These are phyloP conservation scores for Coemansia sp. DNA, from an alignment of 192 early-diverging fungal genomes.

Conservation along the genomic window DNA sequence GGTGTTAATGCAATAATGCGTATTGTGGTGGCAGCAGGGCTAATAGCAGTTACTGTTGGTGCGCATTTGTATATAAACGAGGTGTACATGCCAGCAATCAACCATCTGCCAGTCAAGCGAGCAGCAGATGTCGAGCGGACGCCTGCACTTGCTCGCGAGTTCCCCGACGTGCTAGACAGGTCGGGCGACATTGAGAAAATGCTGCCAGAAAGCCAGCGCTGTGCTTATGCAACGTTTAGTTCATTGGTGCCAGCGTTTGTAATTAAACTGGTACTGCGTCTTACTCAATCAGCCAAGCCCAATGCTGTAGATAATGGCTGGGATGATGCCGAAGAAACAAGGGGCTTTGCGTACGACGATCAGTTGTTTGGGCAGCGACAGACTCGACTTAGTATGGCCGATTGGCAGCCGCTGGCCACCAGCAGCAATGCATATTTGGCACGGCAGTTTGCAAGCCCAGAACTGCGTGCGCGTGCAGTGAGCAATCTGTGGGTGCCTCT, in stretches of 20 bases:
- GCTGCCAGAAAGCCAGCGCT: background rate
- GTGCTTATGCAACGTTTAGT: conserved; percentile 35
- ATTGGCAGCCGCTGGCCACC: background rate
- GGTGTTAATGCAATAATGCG: conserved; percentile 48
- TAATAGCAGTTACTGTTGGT: conserved; percentile 55
- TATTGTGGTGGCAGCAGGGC: conserved; percentile 47
- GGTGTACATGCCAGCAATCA: conserved; percentile 60
- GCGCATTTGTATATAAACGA: conserved; percentile 58
- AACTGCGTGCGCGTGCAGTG: conserved; percentile 23
- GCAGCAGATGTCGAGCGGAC: conserved; percentile 32
- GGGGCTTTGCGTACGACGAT: background rate
- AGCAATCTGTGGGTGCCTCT: conserved; percentile 50
- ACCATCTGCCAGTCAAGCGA: conserved; percentile 51
- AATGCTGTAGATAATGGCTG: background rate
- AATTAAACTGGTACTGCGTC: conserved; percentile 13
- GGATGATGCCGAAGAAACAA: background rate
- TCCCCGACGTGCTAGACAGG: conserved; percentile 30
- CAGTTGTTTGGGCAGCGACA: background rate
- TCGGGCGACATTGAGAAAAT: background rate
- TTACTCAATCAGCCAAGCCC: conserved; percentile 4
- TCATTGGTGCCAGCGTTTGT: conserved; percentile 26
- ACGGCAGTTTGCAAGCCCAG: conserved; percentile 22
- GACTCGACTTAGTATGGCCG: background rate
- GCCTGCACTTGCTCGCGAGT: conserved; percentile 27
- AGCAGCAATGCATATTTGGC: conserved; percentile 12